Evolutionary conservation across 768 basidiomycete genomes (phyloP).

Genomic region (Cyathus striatus): DNA sequence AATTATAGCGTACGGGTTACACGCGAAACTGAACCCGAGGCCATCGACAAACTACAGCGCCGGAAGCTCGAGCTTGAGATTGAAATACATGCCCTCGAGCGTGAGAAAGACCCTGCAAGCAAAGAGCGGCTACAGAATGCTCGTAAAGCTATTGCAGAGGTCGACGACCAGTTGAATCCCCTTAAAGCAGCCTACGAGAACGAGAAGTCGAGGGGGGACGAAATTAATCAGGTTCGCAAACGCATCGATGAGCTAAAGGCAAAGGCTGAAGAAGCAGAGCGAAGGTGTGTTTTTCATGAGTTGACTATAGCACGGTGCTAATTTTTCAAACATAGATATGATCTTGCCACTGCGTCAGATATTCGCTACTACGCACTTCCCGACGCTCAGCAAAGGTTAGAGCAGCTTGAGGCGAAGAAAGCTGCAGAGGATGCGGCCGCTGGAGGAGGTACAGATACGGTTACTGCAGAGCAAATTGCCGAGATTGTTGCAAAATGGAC

Average conservation of each 20-base stretch:
- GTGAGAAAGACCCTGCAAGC: constrained; percentile 86
- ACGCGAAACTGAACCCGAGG: constrained; percentile 92
- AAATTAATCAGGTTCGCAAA: constrained; percentile 68
- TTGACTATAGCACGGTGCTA: constrained; percentile 7
- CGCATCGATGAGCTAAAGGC: constrained; percentile 88
- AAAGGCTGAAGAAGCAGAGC: constrained; percentile 90
- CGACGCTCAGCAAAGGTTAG: constrained; percentile 72
- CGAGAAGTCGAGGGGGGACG: constrained; percentile 78
- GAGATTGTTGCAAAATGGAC: constrained; percentile 95
- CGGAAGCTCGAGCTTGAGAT: constrained; percentile 88
- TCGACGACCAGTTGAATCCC: constrained; percentile 81
- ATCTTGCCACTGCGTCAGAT: constrained; percentile 78
- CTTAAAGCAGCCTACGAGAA: constrained; percentile 83
- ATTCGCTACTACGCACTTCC: constrained; percentile 90
- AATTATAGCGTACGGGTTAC: constrained; percentile 78
- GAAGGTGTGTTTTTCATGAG: constrained; percentile 45
- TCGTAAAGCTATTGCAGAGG: constrained; percentile 72
- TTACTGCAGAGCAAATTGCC: constrained; percentile 87
- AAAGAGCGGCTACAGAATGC: constrained; percentile 76
- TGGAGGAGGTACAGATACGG: constrained; percentile 55
- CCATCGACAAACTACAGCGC: constrained; percentile 86
- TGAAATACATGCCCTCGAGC: constrained; percentile 90
- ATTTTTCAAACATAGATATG: constrained; percentile 38
- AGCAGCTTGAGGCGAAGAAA: constrained; percentile 68
- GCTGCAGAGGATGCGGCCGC: constrained; percentile 60